Conservation (phyloP, 2,329 filamentous ascomycete species). For the Penicillium sp. region DNA sequence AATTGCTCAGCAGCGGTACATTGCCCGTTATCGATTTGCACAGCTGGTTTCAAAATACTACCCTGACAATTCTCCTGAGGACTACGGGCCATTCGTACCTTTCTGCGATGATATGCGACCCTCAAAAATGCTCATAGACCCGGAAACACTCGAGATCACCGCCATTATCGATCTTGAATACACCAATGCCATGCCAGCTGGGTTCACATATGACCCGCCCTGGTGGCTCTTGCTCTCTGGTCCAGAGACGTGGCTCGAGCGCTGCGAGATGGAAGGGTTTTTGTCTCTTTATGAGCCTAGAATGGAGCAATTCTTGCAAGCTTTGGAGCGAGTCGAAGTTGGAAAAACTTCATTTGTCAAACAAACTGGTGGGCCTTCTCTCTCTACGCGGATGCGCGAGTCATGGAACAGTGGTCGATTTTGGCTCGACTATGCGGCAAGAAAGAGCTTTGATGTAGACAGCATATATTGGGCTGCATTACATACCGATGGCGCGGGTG, state of each 20-base stretch:
- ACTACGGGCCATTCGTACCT: constrained; percentile 36
- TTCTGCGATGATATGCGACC: constrained; percentile 38
- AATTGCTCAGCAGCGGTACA: constrained; percentile 31
- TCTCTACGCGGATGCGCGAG: constrained; percentile 27
- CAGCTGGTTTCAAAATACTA: constrained; percentile 35
- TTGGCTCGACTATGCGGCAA: constrained; percentile 29
- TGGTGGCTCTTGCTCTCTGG: constrained; percentile 23
- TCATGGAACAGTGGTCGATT: constrained; percentile 27
- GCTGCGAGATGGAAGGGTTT: constrained; percentile 23
- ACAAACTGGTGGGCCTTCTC: constrained; percentile 14
- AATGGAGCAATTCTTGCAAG: constrained; percentile 26
- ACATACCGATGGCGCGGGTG: constrained; percentile 24
- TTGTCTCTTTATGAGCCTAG: constrained; percentile 25
- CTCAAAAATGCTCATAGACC: constrained; percentile 25
- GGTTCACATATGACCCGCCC: constrained; percentile 20
- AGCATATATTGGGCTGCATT: constrained; percentile 30
- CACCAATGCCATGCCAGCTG: constrained; percentile 22
- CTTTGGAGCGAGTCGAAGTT: constrained; percentile 23
- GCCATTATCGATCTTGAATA: constrained; percentile 37
- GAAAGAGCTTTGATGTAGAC: constrained; percentile 29
- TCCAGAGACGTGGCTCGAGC: constrained; percentile 4
- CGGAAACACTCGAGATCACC: constrained; percentile 16
- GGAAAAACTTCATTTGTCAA: constrained; percentile 11
- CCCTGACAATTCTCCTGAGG: constrained; percentile 13
- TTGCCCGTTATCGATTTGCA: constrained; percentile 36